Conservation (phyloP, 768 basidiomycete species). For the Lepiota brunneoincarnata region DNA sequence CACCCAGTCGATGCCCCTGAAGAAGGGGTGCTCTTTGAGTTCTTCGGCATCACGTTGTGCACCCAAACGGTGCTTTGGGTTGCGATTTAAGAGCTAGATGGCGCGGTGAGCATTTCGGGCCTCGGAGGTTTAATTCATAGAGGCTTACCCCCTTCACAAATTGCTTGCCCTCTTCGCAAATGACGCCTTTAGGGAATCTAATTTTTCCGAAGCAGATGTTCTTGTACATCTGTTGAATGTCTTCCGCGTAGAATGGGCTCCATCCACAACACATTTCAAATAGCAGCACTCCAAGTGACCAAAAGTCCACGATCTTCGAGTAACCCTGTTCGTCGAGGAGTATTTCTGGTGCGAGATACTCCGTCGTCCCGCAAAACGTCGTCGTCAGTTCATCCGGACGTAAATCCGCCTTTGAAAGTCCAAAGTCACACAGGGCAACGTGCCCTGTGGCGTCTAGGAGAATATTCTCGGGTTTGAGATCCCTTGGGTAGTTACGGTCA, state of each 20-base stretch:
- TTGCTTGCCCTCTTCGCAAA: constrained; percentile 96
- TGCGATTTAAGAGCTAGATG: constrained; percentile 90
- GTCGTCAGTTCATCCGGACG: constrained; percentile 95
- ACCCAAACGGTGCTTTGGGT: constrained; percentile 96
- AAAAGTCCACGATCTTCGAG: constrained; percentile 98
- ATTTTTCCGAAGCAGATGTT: constrained; percentile 99
- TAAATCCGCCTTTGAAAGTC: constrained; percentile 94
- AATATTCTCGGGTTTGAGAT: constrained; percentile 98
- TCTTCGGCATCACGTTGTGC: constrained; percentile 89
- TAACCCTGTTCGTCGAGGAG: constrained; percentile 97
- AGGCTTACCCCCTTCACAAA: constrained; percentile 94
- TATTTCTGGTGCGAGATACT: constrained; percentile 98
- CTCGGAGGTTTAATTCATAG: constrained; percentile 8
- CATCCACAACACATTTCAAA: constrained; percentile 99
- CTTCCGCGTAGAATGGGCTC: constrained; percentile 99
- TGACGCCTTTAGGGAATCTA: constrained; percentile 94
- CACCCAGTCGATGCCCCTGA: constrained; percentile 88
- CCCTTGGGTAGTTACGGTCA: constrained; percentile 39
- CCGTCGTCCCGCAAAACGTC: constrained; percentile 98
- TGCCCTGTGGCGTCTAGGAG: constrained; percentile 97
- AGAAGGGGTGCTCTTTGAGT: constrained; percentile 95
- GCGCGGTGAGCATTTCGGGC: not conserved
- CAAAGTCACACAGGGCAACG: constrained; percentile 97
- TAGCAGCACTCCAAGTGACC: constrained; percentile 91
- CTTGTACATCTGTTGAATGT: constrained; percentile 99